Evolutionary conservation across 2,329 filamentous ascomycete genomes (phyloP).

Genomic region (Aureobasidium leucospermi): DNA sequence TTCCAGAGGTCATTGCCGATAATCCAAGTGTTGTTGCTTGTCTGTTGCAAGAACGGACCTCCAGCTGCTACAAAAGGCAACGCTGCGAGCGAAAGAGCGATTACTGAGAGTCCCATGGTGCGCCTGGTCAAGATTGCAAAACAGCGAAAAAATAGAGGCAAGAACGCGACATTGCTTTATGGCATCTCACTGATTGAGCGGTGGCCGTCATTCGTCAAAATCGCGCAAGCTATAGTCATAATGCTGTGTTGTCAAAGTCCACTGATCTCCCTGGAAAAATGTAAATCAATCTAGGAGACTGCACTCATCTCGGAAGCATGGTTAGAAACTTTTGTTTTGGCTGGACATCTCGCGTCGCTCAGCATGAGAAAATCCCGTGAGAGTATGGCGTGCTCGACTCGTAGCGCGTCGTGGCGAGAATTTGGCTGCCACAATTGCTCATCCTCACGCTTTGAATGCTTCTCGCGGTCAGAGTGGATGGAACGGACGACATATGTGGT

Average conservation of each 20-base stretch:
- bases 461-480: too few relatives aligned
- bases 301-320: neutral
- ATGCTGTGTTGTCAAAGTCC: neutral
- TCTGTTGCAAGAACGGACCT: slow-evolving; percentile 26
- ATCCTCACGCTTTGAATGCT: too few relatives aligned
- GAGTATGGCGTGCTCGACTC: neutral
- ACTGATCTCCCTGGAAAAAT: neutral
- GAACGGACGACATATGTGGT: too few relatives aligned
- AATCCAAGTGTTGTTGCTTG: slow-evolving; percentile 29
- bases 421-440: too few relatives aligned
- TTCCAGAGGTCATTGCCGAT: slow-evolving; percentile 38
- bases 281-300: neutral
- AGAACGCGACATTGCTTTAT: too few relatives aligned
- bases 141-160: too few relatives aligned
- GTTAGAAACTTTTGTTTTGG: neutral
- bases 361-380: neutral
- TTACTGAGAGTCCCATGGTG: neutral
- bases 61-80: neutral
- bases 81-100: neutral
- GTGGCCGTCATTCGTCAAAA: neutral
- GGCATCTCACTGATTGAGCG: too few relatives aligned
- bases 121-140: neutral
- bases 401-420: too few relatives aligned
- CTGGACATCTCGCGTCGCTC: neutral
- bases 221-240: neutral